Conservation (phyloP, 2,329 filamentous ascomycete genomes). For the Botryotinia globosa region DNA sequence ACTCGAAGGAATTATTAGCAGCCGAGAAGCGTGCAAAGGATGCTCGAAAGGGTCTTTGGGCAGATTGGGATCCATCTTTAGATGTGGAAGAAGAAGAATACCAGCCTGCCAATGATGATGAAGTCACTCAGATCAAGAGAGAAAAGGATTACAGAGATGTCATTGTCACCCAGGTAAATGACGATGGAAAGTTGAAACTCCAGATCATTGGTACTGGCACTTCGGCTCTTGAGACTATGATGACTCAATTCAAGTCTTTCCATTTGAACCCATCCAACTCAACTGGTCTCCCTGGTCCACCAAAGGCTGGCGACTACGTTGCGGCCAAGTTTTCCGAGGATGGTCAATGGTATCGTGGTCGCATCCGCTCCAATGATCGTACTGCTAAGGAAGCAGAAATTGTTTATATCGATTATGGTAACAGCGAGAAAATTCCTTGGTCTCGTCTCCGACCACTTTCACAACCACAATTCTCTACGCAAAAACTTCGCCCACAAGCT, state of each 20-base stretch:
- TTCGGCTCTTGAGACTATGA: conserved; percentile 77
- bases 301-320: conserved; percentile 89
- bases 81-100: conserved; percentile 64
- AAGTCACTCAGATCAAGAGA: conserved; percentile 52
- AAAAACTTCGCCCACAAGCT: conserved; percentile 85
- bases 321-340: conserved; percentile 89
- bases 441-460: conserved; percentile 76
- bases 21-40: conserved; percentile 91
- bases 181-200: conserved; percentile 79
- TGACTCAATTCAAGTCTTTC: conserved; percentile 88
- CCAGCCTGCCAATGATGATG: conserved; percentile 50
- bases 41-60: conserved; percentile 82
- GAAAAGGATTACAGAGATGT: conserved; percentile 93
- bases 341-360: conserved; percentile 90
- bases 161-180: conserved; percentile 84
- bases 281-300: conserved; percentile 67
- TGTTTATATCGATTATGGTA: conserved; percentile 94
- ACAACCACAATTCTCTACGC: conserved; percentile 71
- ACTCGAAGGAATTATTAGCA: conserved; percentile 79
- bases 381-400: conserved; percentile 85
- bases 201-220: conserved; percentile 89
- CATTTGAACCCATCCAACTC: conserved; percentile 82
- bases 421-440: conserved; percentile 87
- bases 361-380: conserved; percentile 88
- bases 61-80: conserved; percentile 88